These are phyloP conservation scores for Aquilaria sinensis DNA, from an alignment of 345 rosid species.

Conservation along the genomic window DNA sequence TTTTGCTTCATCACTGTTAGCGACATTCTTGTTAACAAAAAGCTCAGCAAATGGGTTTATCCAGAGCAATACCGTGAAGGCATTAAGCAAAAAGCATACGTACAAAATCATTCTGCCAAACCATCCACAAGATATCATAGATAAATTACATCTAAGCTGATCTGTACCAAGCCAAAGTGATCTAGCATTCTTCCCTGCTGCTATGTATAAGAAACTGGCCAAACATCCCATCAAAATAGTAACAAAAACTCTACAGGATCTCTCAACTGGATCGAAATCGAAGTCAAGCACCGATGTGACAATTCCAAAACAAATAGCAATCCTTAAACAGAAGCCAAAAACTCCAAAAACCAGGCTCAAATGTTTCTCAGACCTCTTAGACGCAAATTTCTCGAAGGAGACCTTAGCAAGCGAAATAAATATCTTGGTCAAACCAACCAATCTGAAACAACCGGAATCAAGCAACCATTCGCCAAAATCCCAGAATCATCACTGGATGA, in stretches of 20 bases:
- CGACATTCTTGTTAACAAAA: conserved; percentile 29
- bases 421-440: conserved; percentile 40
- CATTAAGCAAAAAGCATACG: conserved; percentile 31
- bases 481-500: conserved; percentile 23
- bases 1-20: conserved; percentile 15
- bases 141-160: conserved; percentile 59
- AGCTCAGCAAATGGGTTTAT: conserved; percentile 61
- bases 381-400: conserved; percentile 77
- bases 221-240: conserved; percentile 57
- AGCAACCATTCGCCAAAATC: conserved; percentile 45
- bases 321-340: conserved; percentile 55
- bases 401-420: conserved; percentile 39
- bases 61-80: conserved; percentile 77
- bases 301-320: conserved; percentile 41
- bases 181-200: conserved; percentile 67
- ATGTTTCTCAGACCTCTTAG: conserved; percentile 75
- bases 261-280: conserved; percentile 49
- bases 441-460: conserved; percentile 51
- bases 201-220: conserved; percentile 58
- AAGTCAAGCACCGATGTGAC: conserved; percentile 47
- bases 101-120: conserved; percentile 59
- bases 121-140: conserved; percentile 77
- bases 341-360: conserved; percentile 46
- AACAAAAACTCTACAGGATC: conserved; percentile 36
- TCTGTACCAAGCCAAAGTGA: conserved; percentile 95